Evolutionary conservation across 257 asterid genomes (phyloP).

Genomic region (Fraxinus cuspidata): DNA sequence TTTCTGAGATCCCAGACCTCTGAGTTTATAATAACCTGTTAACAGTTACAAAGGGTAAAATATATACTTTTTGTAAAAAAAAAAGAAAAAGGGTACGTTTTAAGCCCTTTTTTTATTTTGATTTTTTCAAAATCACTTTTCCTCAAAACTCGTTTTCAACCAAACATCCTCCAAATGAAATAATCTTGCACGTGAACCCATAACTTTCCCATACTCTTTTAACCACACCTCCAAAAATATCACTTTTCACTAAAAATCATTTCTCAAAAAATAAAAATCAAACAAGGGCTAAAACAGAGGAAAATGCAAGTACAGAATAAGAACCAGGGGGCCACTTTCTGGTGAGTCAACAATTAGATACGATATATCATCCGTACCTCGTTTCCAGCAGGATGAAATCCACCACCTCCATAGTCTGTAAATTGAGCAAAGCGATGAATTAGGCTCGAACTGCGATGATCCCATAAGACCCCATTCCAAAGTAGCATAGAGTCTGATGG

Average conservation of each 20-base stretch:
- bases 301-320: not conserved
- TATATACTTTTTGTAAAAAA: not conserved
- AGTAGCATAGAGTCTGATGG: slow-evolving; percentile 82
- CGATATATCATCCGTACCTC: slow-evolving; percentile 52
- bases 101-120: not conserved
- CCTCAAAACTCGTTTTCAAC: too few species aligned
- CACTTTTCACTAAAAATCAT: too few species aligned
- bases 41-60: not conserved
- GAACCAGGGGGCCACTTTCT: not conserved
- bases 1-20: slow-evolving; percentile 98
- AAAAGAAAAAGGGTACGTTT: not conserved
- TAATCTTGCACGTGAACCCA: too few species aligned
- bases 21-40: slow-evolving; percentile 88
- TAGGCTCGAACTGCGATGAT: slow-evolving; percentile 68
- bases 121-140: too few species aligned
- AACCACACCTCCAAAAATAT: too few species aligned
- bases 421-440: slow-evolving; percentile 85
- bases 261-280: too few species aligned
- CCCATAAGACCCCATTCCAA: slow-evolving; percentile 98
- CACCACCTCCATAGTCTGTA: slow-evolving; percentile 94
- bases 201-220: too few species aligned
- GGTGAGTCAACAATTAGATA: not conserved
- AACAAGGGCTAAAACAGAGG: not conserved
- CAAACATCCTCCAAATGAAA: too few species aligned
- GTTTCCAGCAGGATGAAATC: slow-evolving; percentile 97